phyloP scores from a whole-genome alignment of 257 asterid species.

The Nicotiana knightiana region DNA sequence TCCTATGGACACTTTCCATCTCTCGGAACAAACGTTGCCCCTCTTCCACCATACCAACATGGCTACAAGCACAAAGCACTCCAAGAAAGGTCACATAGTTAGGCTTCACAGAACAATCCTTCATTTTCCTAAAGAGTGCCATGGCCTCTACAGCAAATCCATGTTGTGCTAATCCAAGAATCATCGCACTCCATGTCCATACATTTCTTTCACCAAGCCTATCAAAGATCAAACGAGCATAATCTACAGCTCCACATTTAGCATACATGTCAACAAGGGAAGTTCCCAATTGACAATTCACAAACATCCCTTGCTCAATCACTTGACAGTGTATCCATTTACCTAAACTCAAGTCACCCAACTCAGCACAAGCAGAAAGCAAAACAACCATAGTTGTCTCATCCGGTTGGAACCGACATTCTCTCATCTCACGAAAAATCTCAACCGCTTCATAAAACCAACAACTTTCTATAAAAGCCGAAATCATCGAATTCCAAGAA shows the following conservation, averaged over 20 bases:
- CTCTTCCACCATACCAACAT: slow-evolving; percentile 55
- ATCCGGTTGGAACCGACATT: slow-evolving; percentile 33
- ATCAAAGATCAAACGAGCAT: slow-evolving; percentile 47
- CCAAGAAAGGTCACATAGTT: slow-evolving; percentile 73
- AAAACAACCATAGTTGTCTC: slow-evolving; percentile 71
- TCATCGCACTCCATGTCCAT: slow-evolving; percentile 90
- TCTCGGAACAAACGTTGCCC: slow-evolving; percentile 41
- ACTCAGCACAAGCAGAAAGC: slow-evolving; percentile 57
- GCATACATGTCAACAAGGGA: slow-evolving; percentile 80
- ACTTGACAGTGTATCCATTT: slow-evolving; percentile 70
- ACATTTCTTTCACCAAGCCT: slow-evolving; percentile 44
- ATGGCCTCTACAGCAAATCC: slow-evolving; percentile 54
- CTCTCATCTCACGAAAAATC: slow-evolving; percentile 45
- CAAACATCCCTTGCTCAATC: slow-evolving; percentile 38
- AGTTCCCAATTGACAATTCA: slow-evolving; percentile 61
- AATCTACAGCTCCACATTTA: slow-evolving; percentile 50
- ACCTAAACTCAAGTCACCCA: slow-evolving; percentile 58
- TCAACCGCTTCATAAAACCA: slow-evolving; percentile 41
- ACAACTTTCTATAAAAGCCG: slow-evolving; percentile 39
- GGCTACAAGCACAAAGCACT: slow-evolving; percentile 79
- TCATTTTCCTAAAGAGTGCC: slow-evolving; percentile 43
- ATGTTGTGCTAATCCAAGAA: slow-evolving; percentile 69
- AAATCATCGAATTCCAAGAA: slow-evolving; percentile 74
- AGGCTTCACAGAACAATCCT: slow-evolving; percentile 30
- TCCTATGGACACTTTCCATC: slow-evolving; percentile 46